Conservation (phyloP, 1,139 yeast species). For the Magnusiomyces tetraspermus region DNA sequence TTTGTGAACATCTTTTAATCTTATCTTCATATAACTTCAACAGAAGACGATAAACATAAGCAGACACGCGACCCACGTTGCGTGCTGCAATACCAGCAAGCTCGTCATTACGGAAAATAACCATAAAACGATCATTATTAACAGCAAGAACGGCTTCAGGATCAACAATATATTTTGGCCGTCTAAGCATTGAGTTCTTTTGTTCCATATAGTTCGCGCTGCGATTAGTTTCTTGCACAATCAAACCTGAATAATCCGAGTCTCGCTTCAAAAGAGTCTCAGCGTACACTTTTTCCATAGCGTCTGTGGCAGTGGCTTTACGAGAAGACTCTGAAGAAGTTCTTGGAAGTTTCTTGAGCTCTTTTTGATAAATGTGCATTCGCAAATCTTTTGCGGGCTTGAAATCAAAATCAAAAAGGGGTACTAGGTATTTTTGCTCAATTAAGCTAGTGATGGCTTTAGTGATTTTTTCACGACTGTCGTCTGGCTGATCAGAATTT, state of each 20-base stretch:
- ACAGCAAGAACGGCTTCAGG: constrained; percentile 45
- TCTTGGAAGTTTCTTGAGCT: constrained; percentile 17
- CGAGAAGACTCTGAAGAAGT: constrained; percentile 27
- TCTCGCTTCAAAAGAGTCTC: constrained; percentile 30
- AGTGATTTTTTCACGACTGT: constrained; percentile 17
- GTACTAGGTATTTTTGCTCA: constrained; percentile 51
- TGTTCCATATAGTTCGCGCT: constrained; percentile 7
- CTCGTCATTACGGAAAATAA: constrained; percentile 55
- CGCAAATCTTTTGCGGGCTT: constrained; percentile 31
- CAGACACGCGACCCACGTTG: constrained; percentile 60
- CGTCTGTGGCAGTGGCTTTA: constrained; percentile 31
- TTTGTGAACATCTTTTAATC: constrained; percentile 25
- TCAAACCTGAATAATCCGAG: constrained; percentile 19
- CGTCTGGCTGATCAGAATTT: constrained; percentile 26
- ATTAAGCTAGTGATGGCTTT: constrained; percentile 39
- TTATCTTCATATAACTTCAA: constrained; percentile 46
- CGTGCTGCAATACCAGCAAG: constrained; percentile 55
- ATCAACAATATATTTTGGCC: constrained; percentile 19
- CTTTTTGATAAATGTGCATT: constrained; percentile 20
- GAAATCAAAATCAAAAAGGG: constrained; percentile 35
- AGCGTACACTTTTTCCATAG: constrained; percentile 46
- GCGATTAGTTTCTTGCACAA: constrained; percentile 13
- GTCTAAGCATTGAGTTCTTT: constrained; percentile 3
- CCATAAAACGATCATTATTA: constrained; percentile 58
- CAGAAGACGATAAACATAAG: constrained; percentile 54